phyloP scores from a whole-genome alignment of 768 basidiomycete species.

The Collybiopsis luxurians region DNA sequence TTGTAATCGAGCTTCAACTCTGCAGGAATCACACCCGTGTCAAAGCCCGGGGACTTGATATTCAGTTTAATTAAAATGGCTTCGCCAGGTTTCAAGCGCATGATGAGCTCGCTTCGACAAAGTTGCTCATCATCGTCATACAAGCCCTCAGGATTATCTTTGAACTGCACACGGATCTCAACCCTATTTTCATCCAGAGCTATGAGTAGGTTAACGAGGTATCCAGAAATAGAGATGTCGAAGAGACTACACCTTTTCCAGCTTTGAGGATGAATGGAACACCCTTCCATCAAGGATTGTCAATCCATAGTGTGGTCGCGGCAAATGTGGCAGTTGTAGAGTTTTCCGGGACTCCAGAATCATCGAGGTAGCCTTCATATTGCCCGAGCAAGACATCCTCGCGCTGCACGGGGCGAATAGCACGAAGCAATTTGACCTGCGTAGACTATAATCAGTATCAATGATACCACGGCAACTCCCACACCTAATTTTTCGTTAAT shows the following conservation, averaged over 20 bases:
- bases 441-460: no score
- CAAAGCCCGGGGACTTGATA: slow-evolving; percentile 90
- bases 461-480: not conserved
- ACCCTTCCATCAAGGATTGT: slow-evolving; percentile 97
- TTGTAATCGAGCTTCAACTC: slow-evolving; percentile 99
- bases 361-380: slow-evolving; percentile 96
- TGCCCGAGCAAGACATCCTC: slow-evolving; percentile 90
- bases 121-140: slow-evolving; percentile 81
- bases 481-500: slow-evolving; percentile 97
- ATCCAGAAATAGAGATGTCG: not conserved
- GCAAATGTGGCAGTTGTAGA: slow-evolving; percentile 95
- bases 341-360: slow-evolving; percentile 88
- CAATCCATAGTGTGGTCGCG: slow-evolving; percentile 83
- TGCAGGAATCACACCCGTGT: slow-evolving; percentile 85
- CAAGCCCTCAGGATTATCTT: slow-evolving; percentile 93
- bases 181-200: slow-evolving; percentile 98
- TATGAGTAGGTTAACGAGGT: slow-evolving; percentile 30
- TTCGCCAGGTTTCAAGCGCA: slow-evolving; percentile 95
- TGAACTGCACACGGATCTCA: slow-evolving; percentile 96
- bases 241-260: slow-evolving; percentile 75
- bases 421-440: slow-evolving; percentile 93
- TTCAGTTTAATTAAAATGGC: slow-evolving; percentile 97
- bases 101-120: slow-evolving; percentile 97
- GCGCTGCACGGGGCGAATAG: slow-evolving; percentile 76
- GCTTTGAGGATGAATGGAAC: slow-evolving; percentile 98